Evolutionary conservation across 805 yeast genomes (phyloP).

Genomic region (Zygotorulaspora danielsina): DNA sequence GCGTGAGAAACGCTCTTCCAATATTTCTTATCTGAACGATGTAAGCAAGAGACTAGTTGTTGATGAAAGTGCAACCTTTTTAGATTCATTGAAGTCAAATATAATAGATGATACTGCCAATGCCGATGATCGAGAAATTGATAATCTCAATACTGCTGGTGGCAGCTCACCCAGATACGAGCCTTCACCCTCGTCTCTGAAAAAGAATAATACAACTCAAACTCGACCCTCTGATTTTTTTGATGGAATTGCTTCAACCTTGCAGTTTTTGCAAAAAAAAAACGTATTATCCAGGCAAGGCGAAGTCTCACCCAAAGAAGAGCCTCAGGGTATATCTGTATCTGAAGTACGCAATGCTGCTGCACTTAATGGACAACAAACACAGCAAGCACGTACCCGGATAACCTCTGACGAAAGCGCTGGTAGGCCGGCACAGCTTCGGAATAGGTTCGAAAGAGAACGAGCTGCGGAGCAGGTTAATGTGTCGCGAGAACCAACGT

Average conservation of each 20-base stretch:
- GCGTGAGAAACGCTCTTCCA: conserved; percentile 17
- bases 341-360: conserved; percentile 1
- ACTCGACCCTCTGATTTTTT: conserved; percentile 20
- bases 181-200: neutral
- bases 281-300: conserved; percentile 13
- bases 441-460: conserved; percentile 22
- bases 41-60: conserved; percentile 33
- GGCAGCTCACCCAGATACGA: neutral
- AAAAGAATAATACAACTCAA: neutral
- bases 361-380: neutral
- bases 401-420: neutral
- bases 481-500: conserved; percentile 31
- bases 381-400: neutral
- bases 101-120: conserved; percentile 11
- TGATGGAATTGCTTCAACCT: conserved; percentile 31
- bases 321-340: neutral
- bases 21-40: conserved; percentile 15
- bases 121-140: neutral
- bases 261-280: conserved; percentile 22
- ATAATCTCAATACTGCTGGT: neutral
- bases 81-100: conserved; percentile 22
- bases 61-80: conserved; percentile 39
- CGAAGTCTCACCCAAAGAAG: neutral
- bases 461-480: conserved; percentile 27
- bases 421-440: neutral